Evolutionary conservation across 441 rosid species (phyloP), one percentile per base, ranked within the genome.

Genomic region (Erysimum pusillum): DNA sequence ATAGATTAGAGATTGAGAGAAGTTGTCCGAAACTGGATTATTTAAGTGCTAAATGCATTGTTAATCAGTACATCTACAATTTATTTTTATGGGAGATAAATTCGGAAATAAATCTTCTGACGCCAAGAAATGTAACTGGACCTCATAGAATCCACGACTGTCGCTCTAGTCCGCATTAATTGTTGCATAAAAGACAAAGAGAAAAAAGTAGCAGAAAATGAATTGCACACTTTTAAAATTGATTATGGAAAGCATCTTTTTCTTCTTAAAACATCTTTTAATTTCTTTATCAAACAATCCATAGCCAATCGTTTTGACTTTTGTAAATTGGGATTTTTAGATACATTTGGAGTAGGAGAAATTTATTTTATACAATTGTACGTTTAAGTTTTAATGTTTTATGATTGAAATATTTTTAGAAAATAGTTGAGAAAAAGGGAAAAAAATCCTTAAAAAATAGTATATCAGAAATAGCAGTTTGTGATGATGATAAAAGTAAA

Each of bases 121-220:
- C 68, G 51, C 77, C 58, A 59, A 59, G 51, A 77, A 72, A 77
- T 66, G 81, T 77, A 77, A 77, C 68, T 77, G 81, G 81, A 77
- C 81, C 81, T 77, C 73, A 2, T 59, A 77, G 81, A 72, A 77
- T 71, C 77, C 81, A 71, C 81, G 81, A 79, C 78, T 74, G 78
- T 67, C 66, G 22, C 70, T 68, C 67, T 34, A 51, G 69, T 62
- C 60, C 36, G 9, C 69, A 73, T 79, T 79, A 56, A 53, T 61
- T 25, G 64, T 42, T 74, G 67, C 75, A 49, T 53, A 72, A 66
- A 78, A 34, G 69, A 65, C 77, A 71, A 41, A 39, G 10, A 31
- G 14, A n/a, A 65, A 62, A 49, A 63, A 45, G 34, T 63, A 35
- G 34, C 57, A 60, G 73, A 66, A 71, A 77, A 71, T 66, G 68